Evolutionary conservation across 1,139 yeast genomes (phyloP), one percentile per base, ranked within the genome.

Genomic region (Ashbya aceris): DNA sequence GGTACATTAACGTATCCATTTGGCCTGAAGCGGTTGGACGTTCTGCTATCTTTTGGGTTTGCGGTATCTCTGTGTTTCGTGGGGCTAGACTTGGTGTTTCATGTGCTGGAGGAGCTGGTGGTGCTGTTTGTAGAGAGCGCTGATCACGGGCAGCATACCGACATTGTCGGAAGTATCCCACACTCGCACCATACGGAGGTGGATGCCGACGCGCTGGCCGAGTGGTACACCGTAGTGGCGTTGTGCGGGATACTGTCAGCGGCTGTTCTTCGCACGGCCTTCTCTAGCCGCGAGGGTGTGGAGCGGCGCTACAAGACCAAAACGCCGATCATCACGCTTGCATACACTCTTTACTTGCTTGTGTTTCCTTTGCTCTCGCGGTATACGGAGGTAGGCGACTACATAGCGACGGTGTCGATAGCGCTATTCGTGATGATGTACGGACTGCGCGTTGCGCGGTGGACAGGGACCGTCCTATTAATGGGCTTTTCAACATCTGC

Each of bases 1-100:
- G 76, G 91, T n/a, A 82, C 94, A 7, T 69, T 91, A 34, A 79
- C 80, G 12, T 83, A 78, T 51, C 98, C 98, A 0, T 91, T 91
- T 68, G 97, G 97, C 0, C 68, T 91, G 32, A 95, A 93, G 20
- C 70, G 97, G 46, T 70, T 84, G 17, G 96, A 91, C 55, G 95
- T 89, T 0, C 67, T 91, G 26, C 79, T 83, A 31, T 94, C 95
- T 2, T 89, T 87, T 68, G 96, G 93, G 0, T 68, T 87, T 39
- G 79, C 94, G 14, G 81, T 91, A 0, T 80, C 94, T 1, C 71
- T 91, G 47, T 70, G 89, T 17, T 91, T 89, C 75, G 94, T 89
- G 50, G 96, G 97, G 0, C 76, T 86, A 45, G 97, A 91, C 60
- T 69, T 91, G 44, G 67, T 85, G 41, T 83, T 94, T 42, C 98